phyloP scores from a whole-genome alignment of 139 green algal genomes.

The Picochlorum sp. region DNA sequence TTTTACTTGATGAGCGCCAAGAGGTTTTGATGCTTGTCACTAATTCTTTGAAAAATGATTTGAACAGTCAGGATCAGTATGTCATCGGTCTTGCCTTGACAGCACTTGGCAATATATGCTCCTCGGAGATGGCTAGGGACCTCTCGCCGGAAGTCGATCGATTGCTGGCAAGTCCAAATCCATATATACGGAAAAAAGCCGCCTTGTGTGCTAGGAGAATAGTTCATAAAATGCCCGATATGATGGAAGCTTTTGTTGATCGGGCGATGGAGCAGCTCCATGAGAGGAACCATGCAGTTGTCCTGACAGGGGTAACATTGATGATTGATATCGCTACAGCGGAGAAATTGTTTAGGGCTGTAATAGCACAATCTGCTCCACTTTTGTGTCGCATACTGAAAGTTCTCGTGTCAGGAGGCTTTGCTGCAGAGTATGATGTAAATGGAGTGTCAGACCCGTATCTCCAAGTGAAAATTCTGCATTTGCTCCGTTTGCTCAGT shows the following conservation, averaged over 20 bases:
- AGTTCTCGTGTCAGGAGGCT: constrained; percentile 48
- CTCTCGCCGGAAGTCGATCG: constrained; percentile 86
- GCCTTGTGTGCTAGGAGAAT: constrained; percentile 70
- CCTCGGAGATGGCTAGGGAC: constrained; percentile 93
- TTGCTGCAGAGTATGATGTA: constrained; percentile 82
- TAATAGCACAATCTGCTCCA: constrained; percentile 40
- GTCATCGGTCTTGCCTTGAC: constrained; percentile 86
- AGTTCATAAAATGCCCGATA: constrained; percentile 86
- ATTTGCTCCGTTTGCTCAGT: constrained; percentile 78
- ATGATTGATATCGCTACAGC: constrained; percentile 59
- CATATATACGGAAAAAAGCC: constrained; percentile 94
- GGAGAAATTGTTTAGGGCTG: constrained; percentile 16
- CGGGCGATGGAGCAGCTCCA: constrained; percentile 61
- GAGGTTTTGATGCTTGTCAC: constrained; percentile 99
- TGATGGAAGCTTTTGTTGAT: constrained; percentile 78
- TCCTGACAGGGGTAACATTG: constrained; percentile 73
- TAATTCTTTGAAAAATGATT: constrained; percentile 95
- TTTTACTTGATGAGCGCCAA: constrained; percentile 94
- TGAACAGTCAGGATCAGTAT: constrained; percentile 75
- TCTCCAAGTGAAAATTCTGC: constrained; percentile 89
- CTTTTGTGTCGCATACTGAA: constrained; percentile 59
- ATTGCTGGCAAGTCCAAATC: constrained; percentile 63
- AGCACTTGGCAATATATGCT: constrained; percentile 95
- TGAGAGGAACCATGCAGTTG: constrained; percentile 84
- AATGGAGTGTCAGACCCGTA: constrained; percentile 92